Evolutionary conservation across 768 basidiomycete genomes (phyloP).

Genomic region (Tricholoma terreum): DNA sequence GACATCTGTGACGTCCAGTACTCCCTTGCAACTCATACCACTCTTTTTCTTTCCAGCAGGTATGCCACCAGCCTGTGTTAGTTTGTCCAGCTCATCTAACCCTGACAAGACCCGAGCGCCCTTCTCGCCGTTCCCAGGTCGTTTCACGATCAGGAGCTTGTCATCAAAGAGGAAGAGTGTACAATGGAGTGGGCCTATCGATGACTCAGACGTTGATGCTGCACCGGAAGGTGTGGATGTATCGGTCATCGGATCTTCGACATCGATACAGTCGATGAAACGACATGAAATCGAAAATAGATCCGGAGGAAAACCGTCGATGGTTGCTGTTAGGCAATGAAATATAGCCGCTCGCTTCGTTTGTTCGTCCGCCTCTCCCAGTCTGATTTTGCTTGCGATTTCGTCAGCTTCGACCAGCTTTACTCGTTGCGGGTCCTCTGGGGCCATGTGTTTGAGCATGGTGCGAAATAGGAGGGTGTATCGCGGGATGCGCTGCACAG

Average conservation of each 20-base stretch:
- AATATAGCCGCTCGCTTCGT: constrained; percentile 87
- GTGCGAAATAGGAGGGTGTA: constrained; percentile 91
- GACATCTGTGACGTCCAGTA: constrained; percentile 81
- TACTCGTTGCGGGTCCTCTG: constrained; percentile 69
- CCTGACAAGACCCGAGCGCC: constrained; percentile 69
- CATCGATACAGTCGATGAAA: constrained; percentile 91
- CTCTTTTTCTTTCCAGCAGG: constrained; percentile 70
- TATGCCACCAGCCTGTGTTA: constrained; percentile 60
- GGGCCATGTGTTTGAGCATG: constrained; percentile 88
- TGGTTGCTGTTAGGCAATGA: constrained; percentile 77
- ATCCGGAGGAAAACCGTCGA: constrained; percentile 88
- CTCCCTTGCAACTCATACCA: constrained; percentile 79
- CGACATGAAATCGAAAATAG: constrained; percentile 86
- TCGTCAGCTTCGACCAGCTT: constrained; percentile 84
- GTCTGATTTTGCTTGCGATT: constrained; percentile 86
- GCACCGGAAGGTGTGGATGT: constrained; percentile 38
- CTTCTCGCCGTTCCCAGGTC: constrained; percentile 74
- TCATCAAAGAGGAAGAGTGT: constrained; percentile 94
- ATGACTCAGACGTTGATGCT: constrained; percentile 35
- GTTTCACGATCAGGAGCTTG: constrained; percentile 87
- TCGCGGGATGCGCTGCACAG: constrained; percentile 92
- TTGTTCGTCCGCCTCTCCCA: constrained; percentile 88
- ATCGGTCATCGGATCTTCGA: constrained; percentile 73
- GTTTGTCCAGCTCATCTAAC: constrained; percentile 73
- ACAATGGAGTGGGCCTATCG: constrained; percentile 62